phyloP scores from a whole-genome alignment of 1,284 basidiomycete species.

The Cutaneotrichosporon dermatis region DNA sequence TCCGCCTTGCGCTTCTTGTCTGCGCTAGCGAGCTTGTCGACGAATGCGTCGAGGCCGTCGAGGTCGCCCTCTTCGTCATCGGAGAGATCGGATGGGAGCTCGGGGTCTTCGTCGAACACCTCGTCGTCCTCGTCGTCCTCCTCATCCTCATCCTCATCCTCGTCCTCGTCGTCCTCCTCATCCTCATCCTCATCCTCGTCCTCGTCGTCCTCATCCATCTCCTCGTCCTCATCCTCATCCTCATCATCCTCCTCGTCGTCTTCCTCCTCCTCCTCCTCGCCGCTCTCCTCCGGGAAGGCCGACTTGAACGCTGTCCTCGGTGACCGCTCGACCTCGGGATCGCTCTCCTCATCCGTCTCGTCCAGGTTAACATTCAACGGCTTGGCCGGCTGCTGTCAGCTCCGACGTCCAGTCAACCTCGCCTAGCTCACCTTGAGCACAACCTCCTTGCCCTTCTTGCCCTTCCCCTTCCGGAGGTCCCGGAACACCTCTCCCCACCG shows the following conservation, averaged over 20 bases:
- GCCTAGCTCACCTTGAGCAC: conserved; percentile 31
- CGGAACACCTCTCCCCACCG: conserved; percentile 57
- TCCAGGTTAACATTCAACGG: conserved; percentile 40
- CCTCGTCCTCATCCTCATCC: conserved; percentile 47
- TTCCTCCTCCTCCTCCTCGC: conserved; percentile 32
- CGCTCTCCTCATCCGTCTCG: conserved; percentile 37
- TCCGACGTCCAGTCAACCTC: too few species aligned
- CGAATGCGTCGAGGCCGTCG: conserved; percentile 64
- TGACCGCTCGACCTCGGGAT: conserved; percentile 61
- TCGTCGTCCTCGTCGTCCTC: conserved; percentile 49
- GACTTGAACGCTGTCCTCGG: conserved; percentile 50
- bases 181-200: conserved; percentile 34
- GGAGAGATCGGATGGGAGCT: conserved; percentile 57
- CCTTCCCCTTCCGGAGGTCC: conserved; percentile 41
- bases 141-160: too few species aligned
- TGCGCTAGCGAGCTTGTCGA: conserved; percentile 61
- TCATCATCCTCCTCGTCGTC: conserved; percentile 52
- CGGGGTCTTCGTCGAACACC: conserved; percentile 50
- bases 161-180: too few species aligned
- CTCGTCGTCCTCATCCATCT: conserved; percentile 50
- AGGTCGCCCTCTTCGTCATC: conserved; percentile 58
- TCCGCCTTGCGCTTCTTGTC: conserved; percentile 67
- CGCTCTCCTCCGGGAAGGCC: conserved; percentile 25
- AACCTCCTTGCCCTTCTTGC: conserved; percentile 53
- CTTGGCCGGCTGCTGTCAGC: conserved; percentile 23